Percentiles rank a stretch among this genome's conserved stretches.
Evolutionary conservation across 805 yeast species (phyloP).

Genomic region (Ogataea degrootiae): DNA sequence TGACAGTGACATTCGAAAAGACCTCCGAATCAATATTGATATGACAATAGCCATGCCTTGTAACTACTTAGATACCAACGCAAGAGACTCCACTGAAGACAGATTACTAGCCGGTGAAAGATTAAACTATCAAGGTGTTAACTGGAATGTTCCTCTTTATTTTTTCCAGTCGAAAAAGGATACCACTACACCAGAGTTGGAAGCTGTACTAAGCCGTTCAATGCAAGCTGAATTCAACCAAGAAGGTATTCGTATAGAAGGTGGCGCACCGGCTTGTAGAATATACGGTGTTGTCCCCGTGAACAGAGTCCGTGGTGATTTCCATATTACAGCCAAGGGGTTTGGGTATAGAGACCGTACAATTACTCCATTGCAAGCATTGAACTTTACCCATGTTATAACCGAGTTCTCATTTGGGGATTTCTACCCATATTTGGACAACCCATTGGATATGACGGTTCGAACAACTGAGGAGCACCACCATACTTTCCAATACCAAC

Average conservation of each 20-base stretch:
- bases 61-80: conserved; percentile 65
- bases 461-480: conserved; percentile 45
- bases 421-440: conserved; percentile 77
- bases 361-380: conserved; percentile 40
- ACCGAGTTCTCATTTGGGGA: conserved; percentile 88
- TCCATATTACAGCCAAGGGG: conserved; percentile 79
- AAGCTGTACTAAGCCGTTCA: conserved; percentile 60
- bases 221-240: conserved; percentile 58
- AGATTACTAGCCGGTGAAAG: conserved; percentile 72
- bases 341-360: conserved; percentile 53
- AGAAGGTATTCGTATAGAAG: conserved; percentile 37
- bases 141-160: conserved; percentile 49
- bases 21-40: conserved; percentile 71
- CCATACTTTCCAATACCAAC: conserved; percentile 57
- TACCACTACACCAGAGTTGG: conserved; percentile 57
- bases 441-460: conserved; percentile 81
- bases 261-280: conserved; percentile 77
- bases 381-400: conserved; percentile 81
- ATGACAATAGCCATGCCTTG: conserved; percentile 83
- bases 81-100: conserved; percentile 74
- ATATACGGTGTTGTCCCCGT: conserved; percentile 80
- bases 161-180: conserved; percentile 40
- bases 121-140: conserved; percentile 62
- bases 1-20: conserved; percentile 52
- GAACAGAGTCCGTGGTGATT: conserved; percentile 78